Base-by-base conservation (phyloP, 2,329 filamentous ascomycete genomes). In the Endoconidiophora polonica region DNA sequence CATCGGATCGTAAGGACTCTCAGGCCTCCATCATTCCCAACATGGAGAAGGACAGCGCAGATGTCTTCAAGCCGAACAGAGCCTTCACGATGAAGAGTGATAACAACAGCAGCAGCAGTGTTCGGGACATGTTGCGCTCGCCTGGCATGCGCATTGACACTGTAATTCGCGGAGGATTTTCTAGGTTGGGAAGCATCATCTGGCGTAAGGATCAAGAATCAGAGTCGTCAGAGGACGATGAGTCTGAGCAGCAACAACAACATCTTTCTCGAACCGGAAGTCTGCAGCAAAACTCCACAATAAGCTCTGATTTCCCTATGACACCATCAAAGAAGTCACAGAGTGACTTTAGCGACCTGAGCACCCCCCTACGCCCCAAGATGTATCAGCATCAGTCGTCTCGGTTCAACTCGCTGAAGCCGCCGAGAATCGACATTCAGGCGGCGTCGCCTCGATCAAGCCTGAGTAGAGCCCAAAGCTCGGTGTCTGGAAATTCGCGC, bases 121-220 rank as follows among this genome's bases (percentile, higher is more conserved):
- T 52, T 26, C 47, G 51, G 7, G 47, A 49, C 33, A 80, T 94
- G 44, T 82, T 94, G 64, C 90, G 86, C 64, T 41, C 39, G 12
- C 53, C 53, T 3, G 81, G 79, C 2, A 76, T 78, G 46, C 73
- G 83, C 50, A 78, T 90, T 55, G 83, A 86, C 54, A 83, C 77
- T 26, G 72, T 86, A 26, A 74, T 93, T 42, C 71, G 73, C 23
- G 74, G 68, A 5, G 65, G 74, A 22, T 72, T 77, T 4, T 74
- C 72, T 23, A 76, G 71, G 56, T 61, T 78, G 12, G 69, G 73
- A 26, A 74, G 77, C 46, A 65, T 78, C 48, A 56, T 78, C 20
- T 77, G 75, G 72, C 71, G 68, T 55, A 75, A 69, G 53, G 73
- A 77, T 7, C 61, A 55, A 3, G 54, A 57, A 2, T 57, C 57